Evolutionary conservation across 176 grass and related monocot genomes (phyloP).

Genomic region (Tillandsia fasciculata): DNA sequence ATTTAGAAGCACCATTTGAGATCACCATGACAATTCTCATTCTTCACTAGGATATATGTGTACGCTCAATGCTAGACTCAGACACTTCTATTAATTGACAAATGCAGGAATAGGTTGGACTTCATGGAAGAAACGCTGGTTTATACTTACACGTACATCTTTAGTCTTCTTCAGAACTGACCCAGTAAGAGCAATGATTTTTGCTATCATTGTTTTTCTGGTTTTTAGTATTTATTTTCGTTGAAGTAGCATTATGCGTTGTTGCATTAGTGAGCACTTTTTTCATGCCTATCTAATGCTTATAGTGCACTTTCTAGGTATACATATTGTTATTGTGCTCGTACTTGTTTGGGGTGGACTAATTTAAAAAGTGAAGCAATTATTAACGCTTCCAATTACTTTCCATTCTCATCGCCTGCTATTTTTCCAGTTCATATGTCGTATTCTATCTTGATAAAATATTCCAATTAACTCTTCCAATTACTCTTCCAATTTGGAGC

Average conservation of each 20-base stretch:
- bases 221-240: neutral
- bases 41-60: neutral
- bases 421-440: neutral
- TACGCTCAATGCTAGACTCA: constrained; percentile 12
- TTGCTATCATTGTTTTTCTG: constrained; percentile 5
- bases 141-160: constrained; percentile 89
- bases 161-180: constrained; percentile 88
- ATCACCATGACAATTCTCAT: neutral
- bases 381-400: neutral
- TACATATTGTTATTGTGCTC: too few relatives aligned
- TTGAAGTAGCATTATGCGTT: constrained; percentile 8
- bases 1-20: neutral
- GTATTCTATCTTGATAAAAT: too few relatives aligned
- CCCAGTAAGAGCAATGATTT: constrained; percentile 50
- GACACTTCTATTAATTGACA: constrained; percentile 21
- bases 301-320: too few relatives aligned
- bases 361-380: too few relatives aligned
- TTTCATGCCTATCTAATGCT: too few relatives aligned
- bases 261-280: constrained; percentile 18
- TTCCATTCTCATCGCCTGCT: neutral
- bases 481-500: too few relatives aligned
- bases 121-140: constrained; percentile 99
- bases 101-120: constrained; percentile 90
- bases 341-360: too few relatives aligned
- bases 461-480: too few relatives aligned